Percentiles rank a stretch among this genome's conserved stretches.
These are phyloP conservation scores for barrel medic (Medicago truncatula) DNA, from an alignment of 306 rosid genomes.

Conservation along the genomic window DNA sequence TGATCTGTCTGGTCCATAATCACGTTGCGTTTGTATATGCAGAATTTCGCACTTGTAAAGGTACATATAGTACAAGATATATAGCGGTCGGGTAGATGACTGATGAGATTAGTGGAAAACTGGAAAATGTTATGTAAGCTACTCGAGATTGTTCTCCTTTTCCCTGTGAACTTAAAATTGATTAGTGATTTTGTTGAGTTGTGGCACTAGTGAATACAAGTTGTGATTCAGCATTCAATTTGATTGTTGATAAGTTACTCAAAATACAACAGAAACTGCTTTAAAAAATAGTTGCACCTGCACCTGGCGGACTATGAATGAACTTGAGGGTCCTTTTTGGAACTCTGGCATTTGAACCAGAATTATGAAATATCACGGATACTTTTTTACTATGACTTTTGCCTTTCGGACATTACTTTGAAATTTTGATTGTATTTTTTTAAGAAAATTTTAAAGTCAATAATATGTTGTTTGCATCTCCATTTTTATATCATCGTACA, in stretches of 20 bases:
- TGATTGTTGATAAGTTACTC: not conserved
- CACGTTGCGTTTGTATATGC: constrained; percentile 44
- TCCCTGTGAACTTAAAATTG: constrained; percentile 7
- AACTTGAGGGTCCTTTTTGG: not conserved
- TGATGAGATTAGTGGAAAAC: constrained; percentile 19
- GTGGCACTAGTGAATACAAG: constrained; percentile 16
- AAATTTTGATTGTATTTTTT: no score
- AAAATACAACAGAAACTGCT: not conserved
- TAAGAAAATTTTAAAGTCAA: no score
- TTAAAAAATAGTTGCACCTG: not conserved
- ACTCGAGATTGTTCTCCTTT: constrained; percentile 16
- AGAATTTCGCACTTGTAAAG: constrained; percentile 43
- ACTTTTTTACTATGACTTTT: not conserved
- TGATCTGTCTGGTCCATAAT: constrained; percentile 30
- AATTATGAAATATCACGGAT: not conserved
- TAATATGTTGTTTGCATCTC: no score
- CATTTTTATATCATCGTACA: no score
- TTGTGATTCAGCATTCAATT: constrained; percentile 7
- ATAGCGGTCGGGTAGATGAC: constrained; percentile 32
- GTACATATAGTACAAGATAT: constrained; percentile 30
- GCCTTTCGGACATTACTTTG: not conserved
- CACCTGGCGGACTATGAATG: not conserved
- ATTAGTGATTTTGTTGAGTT: not conserved
- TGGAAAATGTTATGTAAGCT: constrained; percentile 32
- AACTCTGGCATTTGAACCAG: not conserved